phyloP scores from a whole-genome alignment of 1,284 basidiomycete species.

The Uromyces viciae-fabae region DNA sequence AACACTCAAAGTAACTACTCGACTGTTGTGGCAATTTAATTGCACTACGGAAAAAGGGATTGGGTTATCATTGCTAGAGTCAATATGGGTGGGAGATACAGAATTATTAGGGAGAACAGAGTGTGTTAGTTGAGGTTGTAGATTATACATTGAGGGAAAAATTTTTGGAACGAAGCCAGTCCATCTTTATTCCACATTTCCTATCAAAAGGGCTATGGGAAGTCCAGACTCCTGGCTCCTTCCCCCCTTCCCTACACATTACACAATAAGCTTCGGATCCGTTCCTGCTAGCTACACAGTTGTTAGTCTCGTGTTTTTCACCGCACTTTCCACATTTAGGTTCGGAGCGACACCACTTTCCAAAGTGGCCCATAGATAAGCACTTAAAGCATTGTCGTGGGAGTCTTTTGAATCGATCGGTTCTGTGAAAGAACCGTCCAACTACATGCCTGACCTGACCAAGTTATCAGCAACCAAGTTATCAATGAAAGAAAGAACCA shows the following conservation, averaged over 20 bases:
- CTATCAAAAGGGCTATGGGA: neutral
- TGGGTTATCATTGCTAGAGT: neutral
- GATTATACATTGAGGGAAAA: neutral
- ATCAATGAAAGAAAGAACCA: neutral
- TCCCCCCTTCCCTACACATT: neutral
- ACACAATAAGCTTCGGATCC: neutral
- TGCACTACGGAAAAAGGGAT: neutral
- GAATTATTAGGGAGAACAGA: neutral
- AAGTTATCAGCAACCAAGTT: neutral
- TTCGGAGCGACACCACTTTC: neutral
- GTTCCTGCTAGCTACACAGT: neutral
- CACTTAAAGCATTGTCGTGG: conserved; percentile 2
- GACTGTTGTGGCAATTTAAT: neutral
- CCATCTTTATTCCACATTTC: neutral
- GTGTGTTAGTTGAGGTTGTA: neutral
- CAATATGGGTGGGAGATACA: neutral
- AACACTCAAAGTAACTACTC: neutral
- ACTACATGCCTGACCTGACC: neutral
- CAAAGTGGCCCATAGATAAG: neutral
- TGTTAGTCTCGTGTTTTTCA: neutral
- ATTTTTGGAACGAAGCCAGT: neutral
- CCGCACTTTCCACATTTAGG: neutral
- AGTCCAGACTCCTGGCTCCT: neutral
- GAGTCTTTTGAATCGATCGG: neutral
- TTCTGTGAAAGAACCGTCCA: neutral